phyloP scores from a whole-genome alignment of 2,329 filamentous ascomycete genomes.

The Diaporthe velutina region DNA sequence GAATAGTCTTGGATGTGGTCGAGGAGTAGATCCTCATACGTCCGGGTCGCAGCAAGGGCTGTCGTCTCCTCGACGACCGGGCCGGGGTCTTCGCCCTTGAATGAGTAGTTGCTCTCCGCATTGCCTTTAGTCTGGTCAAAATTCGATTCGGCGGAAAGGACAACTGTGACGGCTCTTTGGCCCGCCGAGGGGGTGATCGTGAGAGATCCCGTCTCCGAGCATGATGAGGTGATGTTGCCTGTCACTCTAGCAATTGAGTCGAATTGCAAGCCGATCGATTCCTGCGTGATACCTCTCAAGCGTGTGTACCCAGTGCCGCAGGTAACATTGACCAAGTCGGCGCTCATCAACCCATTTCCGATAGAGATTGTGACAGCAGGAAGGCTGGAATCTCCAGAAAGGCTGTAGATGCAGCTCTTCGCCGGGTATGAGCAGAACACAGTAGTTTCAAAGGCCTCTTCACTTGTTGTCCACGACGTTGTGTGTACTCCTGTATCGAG shows the following conservation, averaged over 20 bases:
- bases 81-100: conserved; percentile 60
- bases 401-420: conserved; percentile 48
- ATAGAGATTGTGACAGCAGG: conserved; percentile 56
- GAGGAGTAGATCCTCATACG: conserved; percentile 47
- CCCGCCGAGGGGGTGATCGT: conserved; percentile 44
- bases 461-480: conserved; percentile 51
- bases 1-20: conserved; percentile 58
- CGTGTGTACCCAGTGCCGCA: conserved; percentile 51
- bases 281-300: conserved; percentile 54
- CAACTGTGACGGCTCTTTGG: conserved; percentile 50
- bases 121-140: conserved; percentile 65
- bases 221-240: conserved; percentile 36
- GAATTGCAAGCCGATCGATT: conserved; percentile 59
- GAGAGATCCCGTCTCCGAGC: conserved; percentile 43
- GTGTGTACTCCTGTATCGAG: conserved; percentile 56
- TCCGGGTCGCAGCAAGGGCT: conserved; percentile 49
- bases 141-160: conserved; percentile 61
- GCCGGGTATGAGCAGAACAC: conserved; percentile 60
- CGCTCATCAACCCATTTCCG: conserved; percentile 50
- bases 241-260: conserved; percentile 52
- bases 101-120: conserved; percentile 57
- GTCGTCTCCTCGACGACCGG: conserved; percentile 52
- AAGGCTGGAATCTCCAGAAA: conserved; percentile 44
- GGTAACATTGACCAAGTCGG: conserved; percentile 45
- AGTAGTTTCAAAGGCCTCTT: conserved; percentile 48